These are phyloP conservation scores for Prunus dulcis DNA, from an alignment of 306 rosid species.

Conservation along the genomic window DNA sequence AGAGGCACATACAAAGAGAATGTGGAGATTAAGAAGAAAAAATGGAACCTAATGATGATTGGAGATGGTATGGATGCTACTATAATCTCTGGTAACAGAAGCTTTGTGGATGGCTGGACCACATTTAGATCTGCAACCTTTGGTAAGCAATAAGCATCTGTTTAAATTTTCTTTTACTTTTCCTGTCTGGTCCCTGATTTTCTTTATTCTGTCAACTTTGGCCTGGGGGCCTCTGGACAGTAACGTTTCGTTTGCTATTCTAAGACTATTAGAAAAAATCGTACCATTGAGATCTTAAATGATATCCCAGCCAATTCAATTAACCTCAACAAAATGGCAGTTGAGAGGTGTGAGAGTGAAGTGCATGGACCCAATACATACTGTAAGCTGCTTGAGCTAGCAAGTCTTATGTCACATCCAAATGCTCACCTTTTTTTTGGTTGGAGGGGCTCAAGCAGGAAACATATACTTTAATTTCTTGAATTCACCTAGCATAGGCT, in stretches of 20 bases:
- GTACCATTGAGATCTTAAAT: not conserved
- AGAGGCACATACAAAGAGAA: constrained; percentile 62
- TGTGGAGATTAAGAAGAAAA: constrained; percentile 88
- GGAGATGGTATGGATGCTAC: constrained; percentile 86
- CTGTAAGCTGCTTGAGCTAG: not conserved
- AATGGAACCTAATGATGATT: constrained; percentile 79
- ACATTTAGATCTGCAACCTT: constrained; percentile 83
- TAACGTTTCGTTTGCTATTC: not conserved
- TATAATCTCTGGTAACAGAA: constrained; percentile 60
- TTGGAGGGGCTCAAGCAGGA: not conserved
- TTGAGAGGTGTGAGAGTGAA: not conserved
- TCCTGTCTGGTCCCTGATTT: not conserved
- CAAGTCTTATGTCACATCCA: not conserved
- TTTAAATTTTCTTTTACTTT: not conserved
- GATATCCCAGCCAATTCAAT: not conserved
- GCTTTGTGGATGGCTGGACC: constrained; percentile 66
- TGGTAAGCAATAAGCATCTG: constrained; percentile 54
- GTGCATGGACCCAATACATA: not conserved
- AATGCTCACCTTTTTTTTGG: not conserved
- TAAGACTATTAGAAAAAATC: not conserved
- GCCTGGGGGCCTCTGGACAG: not conserved
- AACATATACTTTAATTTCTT: not conserved
- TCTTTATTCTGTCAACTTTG: not conserved
- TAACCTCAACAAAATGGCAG: not conserved
- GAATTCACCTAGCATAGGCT: not conserved